Conservation (phyloP, 148 eudicot genomes). For the Vaccinium myrtillus region DNA sequence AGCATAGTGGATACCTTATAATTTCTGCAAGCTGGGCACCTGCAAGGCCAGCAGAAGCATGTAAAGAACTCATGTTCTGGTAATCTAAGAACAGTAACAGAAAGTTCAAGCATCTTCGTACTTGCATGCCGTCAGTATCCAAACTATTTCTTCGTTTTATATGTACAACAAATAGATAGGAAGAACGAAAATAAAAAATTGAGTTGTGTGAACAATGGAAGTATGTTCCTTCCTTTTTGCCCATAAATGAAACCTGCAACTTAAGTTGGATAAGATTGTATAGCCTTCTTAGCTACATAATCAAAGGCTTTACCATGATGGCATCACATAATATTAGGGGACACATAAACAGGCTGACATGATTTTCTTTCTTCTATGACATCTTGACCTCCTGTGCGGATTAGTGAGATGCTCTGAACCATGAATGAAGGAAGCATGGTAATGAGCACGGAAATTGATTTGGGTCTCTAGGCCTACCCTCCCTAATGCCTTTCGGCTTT, state of each 20-base stretch:
- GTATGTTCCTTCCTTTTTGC: neutral
- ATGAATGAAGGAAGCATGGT: too few species aligned
- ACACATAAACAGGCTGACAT: neutral
- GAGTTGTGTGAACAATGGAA: neutral
- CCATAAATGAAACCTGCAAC: neutral
- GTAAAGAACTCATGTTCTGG: conserved; percentile 15
- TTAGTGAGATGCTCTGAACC: too few species aligned
- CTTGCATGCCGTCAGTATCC: neutral
- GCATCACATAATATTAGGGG: neutral
- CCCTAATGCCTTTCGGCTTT: too few species aligned
- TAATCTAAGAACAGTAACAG: neutral
- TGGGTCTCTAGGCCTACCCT: too few species aligned
- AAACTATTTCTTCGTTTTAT: neutral
- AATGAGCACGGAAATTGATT: too few species aligned
- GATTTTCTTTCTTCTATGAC: neutral
- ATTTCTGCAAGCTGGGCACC: conserved; percentile 99
- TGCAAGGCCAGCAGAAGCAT: conserved; percentile 37
- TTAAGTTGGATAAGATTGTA: neutral
- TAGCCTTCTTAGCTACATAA: neutral
- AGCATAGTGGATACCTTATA: conserved; percentile 59
- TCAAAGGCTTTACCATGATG: neutral
- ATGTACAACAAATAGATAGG: neutral
- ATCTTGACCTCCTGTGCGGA: neutral
- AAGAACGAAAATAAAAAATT: neutral
- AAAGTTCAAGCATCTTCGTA: neutral